Percentiles rank a stretch among this genome's conserved stretches.
Conservation (phyloP, 129 eudicot species). For the Sambucus nigra region DNA sequence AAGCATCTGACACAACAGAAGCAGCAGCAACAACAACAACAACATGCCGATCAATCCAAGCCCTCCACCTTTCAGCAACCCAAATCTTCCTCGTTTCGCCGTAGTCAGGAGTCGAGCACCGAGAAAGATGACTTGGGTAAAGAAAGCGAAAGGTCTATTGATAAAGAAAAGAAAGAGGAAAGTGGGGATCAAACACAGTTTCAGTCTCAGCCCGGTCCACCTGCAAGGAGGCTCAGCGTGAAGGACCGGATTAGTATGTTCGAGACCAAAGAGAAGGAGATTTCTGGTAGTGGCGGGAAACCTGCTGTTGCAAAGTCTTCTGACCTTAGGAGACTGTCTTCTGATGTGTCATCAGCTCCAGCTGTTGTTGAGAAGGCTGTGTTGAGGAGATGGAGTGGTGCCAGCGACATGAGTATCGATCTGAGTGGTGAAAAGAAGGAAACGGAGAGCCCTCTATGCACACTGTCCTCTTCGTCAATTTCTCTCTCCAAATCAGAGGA, state of each 20-base stretch:
- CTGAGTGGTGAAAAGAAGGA: conserved; percentile 70
- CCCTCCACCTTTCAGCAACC: conserved; percentile 8
- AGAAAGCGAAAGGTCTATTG: neutral
- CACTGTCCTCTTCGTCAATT: conserved; percentile 27
- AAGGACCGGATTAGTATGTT: conserved; percentile 87
- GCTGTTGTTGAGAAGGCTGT: conserved; percentile 42
- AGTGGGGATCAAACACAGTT: conserved; percentile 2
- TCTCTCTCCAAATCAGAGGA: conserved; percentile 20
- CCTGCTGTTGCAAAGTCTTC: conserved; percentile 46
- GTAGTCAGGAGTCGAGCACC: conserved; percentile 35
- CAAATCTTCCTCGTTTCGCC: conserved; percentile 15
- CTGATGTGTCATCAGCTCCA: conserved; percentile 48
- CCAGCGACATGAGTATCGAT: conserved; percentile 95
- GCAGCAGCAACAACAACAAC: conserved; percentile 21
- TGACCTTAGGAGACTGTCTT: conserved; percentile 72
- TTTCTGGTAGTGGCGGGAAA: conserved; percentile 46
- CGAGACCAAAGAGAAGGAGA: conserved; percentile 92
- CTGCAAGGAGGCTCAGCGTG: conserved; percentile 81
- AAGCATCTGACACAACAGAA: conserved; percentile 6
- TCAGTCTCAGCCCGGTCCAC: conserved; percentile 33
- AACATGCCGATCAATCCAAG: conserved; percentile 22
- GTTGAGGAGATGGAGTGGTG: conserved; percentile 98
- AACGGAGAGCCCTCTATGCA: conserved; percentile 45
- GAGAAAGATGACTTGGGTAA: conserved; percentile 26
- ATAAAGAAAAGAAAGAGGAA: conserved; percentile 45